Conservation (phyloP, 2,329 filamentous ascomycete species). For the Microdochium paspali region DNA sequence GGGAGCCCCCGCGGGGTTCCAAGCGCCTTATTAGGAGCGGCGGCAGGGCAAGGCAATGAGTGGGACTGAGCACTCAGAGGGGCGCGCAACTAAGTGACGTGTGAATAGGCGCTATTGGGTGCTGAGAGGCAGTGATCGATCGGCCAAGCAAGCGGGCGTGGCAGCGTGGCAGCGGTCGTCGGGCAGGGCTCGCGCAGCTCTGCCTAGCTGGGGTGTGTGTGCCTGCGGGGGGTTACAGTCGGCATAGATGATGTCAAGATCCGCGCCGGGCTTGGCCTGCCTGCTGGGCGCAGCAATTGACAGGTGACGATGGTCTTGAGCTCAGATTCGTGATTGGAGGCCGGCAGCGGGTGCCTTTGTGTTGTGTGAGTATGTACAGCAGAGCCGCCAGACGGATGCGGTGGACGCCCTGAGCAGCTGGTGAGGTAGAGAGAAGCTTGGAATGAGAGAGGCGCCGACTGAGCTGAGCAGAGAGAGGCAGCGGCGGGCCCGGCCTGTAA, state of each 20-base stretch:
- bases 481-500: too few species aligned
- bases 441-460: too few species aligned
- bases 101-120: neutral
- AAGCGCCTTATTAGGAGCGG: neutral
- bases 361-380: too few species aligned
- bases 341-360: neutral
- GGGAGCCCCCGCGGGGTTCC: neutral
- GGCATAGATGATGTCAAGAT: constrained; percentile 3
- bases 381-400: neutral
- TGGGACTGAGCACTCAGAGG: neutral
- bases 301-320: neutral
- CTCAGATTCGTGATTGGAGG: neutral
- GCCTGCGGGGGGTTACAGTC: neutral
- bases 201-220: neutral
- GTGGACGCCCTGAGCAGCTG: too few species aligned
- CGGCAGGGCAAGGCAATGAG: neutral
- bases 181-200: too few species aligned
- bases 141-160: too few species aligned
- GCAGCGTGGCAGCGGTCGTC: too few species aligned
- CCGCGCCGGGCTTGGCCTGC: neutral
- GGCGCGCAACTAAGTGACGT: neutral
- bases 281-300: neutral
- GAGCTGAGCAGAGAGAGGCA: too few species aligned
- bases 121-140: neutral
- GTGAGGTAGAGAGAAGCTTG: neutral